phyloP scores from a whole-genome alignment of 495 filamentous ascomycete genomes.

The Penicillium ochrochloron region DNA sequence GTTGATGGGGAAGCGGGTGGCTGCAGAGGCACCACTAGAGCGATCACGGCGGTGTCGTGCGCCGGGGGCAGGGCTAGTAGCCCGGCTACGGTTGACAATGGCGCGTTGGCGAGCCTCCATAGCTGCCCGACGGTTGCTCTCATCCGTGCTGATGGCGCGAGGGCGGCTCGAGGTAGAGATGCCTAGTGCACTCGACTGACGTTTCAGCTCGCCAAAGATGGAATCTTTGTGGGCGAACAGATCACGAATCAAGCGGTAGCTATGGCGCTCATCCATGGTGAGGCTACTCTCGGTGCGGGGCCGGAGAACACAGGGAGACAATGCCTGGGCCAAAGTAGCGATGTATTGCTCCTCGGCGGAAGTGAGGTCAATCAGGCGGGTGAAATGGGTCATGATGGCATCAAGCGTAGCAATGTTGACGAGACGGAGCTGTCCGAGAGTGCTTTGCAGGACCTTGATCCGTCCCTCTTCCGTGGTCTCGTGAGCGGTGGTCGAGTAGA shows the following conservation, averaged over 20 bases:
- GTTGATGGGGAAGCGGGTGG: constrained; percentile 81
- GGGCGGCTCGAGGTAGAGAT: constrained; percentile 55
- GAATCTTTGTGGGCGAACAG: constrained; percentile 91
- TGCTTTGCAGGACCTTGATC: constrained; percentile 92
- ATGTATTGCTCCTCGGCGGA: constrained; percentile 92
- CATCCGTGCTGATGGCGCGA: constrained; percentile 91
- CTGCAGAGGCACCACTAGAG: constrained; percentile 72
- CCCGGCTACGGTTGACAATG: constrained; percentile 74
- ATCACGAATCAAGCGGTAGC: constrained; percentile 89
- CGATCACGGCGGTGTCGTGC: constrained; percentile 73
- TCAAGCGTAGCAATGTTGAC: constrained; percentile 99
- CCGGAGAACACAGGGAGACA: constrained; percentile 87
- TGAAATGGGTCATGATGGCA: constrained; percentile 97
- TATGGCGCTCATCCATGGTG: constrained; percentile 93
- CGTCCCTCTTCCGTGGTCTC: constrained; percentile 74
- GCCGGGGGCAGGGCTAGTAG: constrained; percentile 73
- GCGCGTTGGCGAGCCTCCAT: constrained; percentile 91
- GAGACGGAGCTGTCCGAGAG: constrained; percentile 89
- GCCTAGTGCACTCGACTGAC: constrained; percentile 70
- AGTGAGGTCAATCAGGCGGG: constrained; percentile 93
- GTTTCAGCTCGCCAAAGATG: constrained; percentile 96
- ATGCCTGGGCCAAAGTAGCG: constrained; percentile 70
- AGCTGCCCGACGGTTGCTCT: constrained; percentile 90
- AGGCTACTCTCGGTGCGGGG: constrained; percentile 84
- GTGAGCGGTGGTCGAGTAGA: constrained; percentile 79